Percentiles rank a stretch among this genome's conserved stretches.
These are phyloP conservation scores for Penicillium sumatraense DNA, from an alignment of 2,329 filamentous ascomycete genomes.

Conservation along the genomic window DNA sequence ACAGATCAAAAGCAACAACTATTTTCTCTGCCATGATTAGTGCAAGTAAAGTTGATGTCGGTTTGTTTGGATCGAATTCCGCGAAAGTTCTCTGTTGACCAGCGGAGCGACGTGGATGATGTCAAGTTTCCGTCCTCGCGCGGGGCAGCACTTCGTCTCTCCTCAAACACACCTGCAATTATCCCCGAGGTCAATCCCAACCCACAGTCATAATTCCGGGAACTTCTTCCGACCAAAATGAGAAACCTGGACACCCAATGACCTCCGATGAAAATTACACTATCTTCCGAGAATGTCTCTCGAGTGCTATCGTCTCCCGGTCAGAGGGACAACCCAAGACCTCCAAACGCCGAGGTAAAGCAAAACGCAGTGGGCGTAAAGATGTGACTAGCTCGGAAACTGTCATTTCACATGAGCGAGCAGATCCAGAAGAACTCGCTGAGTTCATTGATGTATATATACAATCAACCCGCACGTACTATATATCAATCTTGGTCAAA, in stretches of 20 bases:
- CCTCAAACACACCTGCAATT: neutral
- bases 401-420: constrained; percentile 18
- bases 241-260: constrained; percentile 21
- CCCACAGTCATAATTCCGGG: neutral
- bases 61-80: neutral
- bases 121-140: constrained; percentile 18
- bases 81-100: neutral
- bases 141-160: constrained; percentile 3
- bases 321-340: constrained; percentile 55
- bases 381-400: constrained; percentile 12
- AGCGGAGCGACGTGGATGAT: constrained; percentile 13
- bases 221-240: neutral
- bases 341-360: constrained; percentile 25
- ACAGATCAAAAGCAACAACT: constrained; percentile 74
- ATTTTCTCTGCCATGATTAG: constrained; percentile 32
- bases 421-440: constrained; percentile 68
- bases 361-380: constrained; percentile 22
- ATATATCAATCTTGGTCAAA: neutral
- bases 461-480: neutral
- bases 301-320: constrained; percentile 68
- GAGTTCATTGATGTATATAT: constrained; percentile 73
- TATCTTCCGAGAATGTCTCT: constrained; percentile 75
- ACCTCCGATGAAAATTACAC: constrained; percentile 60
- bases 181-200: neutral
- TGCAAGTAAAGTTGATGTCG: neutral